Evolutionary conservation across 1,139 yeast species (phyloP).

Genomic region (Debaryomyces udenii): DNA sequence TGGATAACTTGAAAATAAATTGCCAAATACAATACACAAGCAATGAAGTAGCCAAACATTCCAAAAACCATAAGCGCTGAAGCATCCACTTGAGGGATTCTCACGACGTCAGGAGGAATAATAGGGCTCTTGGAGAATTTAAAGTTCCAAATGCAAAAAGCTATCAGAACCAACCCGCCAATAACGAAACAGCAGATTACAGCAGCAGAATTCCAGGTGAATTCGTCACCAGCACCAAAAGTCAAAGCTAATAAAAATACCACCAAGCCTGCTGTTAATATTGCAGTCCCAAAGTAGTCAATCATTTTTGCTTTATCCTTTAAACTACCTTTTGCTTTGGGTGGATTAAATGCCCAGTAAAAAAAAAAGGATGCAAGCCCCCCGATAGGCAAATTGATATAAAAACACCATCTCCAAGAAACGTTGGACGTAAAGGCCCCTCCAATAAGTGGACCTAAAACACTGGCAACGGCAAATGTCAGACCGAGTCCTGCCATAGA

Average conservation of each 20-base stretch:
- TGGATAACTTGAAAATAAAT: constrained; percentile 44
- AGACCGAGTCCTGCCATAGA: constrained; percentile 47
- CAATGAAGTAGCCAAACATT: constrained; percentile 29
- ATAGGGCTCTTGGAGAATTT: constrained; percentile 29
- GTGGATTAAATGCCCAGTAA: constrained; percentile 35
- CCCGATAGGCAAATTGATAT: constrained; percentile 39
- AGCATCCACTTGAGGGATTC: constrained; percentile 27
- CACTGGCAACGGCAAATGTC: constrained; percentile 46
- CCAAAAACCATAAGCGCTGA: constrained; percentile 25
- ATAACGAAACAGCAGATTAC: constrained; percentile 49
- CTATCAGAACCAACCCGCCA: constrained; percentile 36
- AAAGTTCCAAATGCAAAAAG: constrained; percentile 32
- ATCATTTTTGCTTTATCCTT: constrained; percentile 41
- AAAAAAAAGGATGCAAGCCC: constrained; percentile 33
- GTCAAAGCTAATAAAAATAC: constrained; percentile 47
- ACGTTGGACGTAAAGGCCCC: constrained; percentile 50
- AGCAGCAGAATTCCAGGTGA: constrained; percentile 52
- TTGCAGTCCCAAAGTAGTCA: constrained; percentile 53
- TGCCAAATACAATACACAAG: constrained; percentile 29
- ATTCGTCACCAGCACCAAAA: constrained; percentile 48
- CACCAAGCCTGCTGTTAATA: constrained; percentile 48
- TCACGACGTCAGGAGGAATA: constrained; percentile 30
- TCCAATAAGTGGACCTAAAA: constrained; percentile 59
- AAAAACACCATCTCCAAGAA: constrained; percentile 47
- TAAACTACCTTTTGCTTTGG: constrained; percentile 26